Conservation (phyloP, 306 rosid species). For the Senna tora region DNA sequence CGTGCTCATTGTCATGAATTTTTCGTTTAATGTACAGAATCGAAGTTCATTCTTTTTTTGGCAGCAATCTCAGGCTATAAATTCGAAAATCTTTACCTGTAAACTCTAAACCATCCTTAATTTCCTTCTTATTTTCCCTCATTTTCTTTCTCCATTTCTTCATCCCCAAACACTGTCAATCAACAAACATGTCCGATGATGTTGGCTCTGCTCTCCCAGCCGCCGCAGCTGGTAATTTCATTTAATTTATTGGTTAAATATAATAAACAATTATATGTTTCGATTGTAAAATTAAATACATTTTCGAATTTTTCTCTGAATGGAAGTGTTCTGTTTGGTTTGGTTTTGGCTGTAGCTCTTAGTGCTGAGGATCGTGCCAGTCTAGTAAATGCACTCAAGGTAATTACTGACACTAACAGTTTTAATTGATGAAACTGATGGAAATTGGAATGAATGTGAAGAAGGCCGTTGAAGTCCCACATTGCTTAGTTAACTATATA, state of each 20-base stretch:
- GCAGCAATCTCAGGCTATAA: neutral
- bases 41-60: too few species aligned
- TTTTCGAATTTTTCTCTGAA: too few species aligned
- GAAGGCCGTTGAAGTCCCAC: too few species aligned
- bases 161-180: slow-evolving; percentile 24
- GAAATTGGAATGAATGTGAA: too few species aligned
- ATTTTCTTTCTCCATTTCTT: neutral
- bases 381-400: neutral
- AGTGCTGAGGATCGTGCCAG: neutral
- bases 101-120: neutral
- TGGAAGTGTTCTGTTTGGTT: neutral
- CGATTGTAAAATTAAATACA: too few species aligned
- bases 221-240: slow-evolving; percentile 27
- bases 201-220: slow-evolving; percentile 24
- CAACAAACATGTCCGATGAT: slow-evolving; percentile 22
- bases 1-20: too few species aligned
- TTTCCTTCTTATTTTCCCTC: neutral
- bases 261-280: too few species aligned
- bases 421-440: too few species aligned
- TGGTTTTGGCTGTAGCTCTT: neutral
- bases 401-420: neutral
- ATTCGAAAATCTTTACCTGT: neutral
- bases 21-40: too few species aligned
- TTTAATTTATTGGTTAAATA: too few species aligned
- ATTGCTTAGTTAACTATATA: too few species aligned